Conservation (phyloP, 2,329 filamentous ascomycete genomes). For the Alternaria sp. region DNA sequence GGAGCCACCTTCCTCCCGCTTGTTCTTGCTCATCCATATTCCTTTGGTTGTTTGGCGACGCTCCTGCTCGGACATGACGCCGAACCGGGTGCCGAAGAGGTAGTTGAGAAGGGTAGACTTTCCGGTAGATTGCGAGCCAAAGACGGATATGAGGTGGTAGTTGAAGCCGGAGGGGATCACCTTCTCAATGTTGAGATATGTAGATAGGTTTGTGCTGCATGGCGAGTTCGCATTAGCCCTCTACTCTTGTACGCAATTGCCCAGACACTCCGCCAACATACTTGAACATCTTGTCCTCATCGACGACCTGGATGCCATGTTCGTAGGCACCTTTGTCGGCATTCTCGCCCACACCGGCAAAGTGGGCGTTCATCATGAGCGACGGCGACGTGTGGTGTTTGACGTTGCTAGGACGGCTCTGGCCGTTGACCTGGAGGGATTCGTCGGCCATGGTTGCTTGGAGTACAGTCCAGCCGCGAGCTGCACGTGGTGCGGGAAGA, state of each 20-base stretch:
- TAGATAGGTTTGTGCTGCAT: constrained; percentile 74
- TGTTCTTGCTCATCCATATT: constrained; percentile 99
- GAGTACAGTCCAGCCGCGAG: constrained; percentile 30
- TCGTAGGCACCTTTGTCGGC: constrained; percentile 75
- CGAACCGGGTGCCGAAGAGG: constrained; percentile 94
- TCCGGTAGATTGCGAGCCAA: constrained; percentile 97
- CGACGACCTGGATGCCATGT: constrained; percentile 95
- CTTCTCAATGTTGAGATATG: constrained; percentile 81
- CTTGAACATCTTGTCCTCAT: constrained; percentile 98
- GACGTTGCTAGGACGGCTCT: constrained; percentile 47
- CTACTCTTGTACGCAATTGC: constrained; percentile 1
- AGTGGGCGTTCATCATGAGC: constrained; percentile 77
- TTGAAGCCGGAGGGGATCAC: constrained; percentile 94
- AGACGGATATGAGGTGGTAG: constrained; percentile 98
- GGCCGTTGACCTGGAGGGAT: constrained; percentile 47
- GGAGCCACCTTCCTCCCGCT: constrained; percentile 61
- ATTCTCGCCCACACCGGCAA: constrained; percentile 73
- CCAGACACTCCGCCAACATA: constrained; percentile 57
- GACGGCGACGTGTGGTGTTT: constrained; percentile 56
- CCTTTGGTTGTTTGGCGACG: constrained; percentile 97
- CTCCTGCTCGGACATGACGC: constrained; percentile 95
- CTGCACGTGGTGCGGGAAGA: constrained; percentile 45
- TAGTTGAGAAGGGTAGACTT: constrained; percentile 97
- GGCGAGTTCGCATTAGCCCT: constrained; percentile 33
- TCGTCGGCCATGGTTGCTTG: constrained; percentile 43